Conservation (phyloP, 2,329 filamentous ascomycete genomes). For the Diaporthe helianthi region DNA sequence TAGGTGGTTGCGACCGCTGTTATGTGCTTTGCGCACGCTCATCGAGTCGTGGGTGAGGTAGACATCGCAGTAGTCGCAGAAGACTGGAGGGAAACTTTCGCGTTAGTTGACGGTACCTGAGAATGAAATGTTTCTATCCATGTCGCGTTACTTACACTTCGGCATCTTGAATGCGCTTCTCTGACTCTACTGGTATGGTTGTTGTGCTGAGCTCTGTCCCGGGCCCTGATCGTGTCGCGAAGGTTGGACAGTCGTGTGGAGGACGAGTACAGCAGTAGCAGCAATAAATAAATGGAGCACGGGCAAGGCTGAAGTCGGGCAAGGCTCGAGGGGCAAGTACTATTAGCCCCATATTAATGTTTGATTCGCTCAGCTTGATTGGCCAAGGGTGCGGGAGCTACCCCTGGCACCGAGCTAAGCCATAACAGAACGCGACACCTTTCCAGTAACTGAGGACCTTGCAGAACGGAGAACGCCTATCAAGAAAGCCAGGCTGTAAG, state of each 20-base stretch:
- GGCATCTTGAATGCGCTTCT: constrained; percentile 68
- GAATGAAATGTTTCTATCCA: constrained; percentile 37
- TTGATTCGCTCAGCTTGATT: neutral
- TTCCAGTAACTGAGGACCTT: constrained; percentile 8
- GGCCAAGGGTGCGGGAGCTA: neutral
- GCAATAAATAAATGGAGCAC: constrained; percentile 28
- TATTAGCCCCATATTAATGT: constrained; percentile 16
- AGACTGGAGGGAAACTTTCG: constrained; percentile 59
- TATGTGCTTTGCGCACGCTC: constrained; percentile 99
- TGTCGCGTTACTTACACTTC: constrained; percentile 71
- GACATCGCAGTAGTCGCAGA: constrained; percentile 99
- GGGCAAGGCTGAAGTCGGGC: constrained; percentile 30
- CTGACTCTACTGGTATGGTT: constrained; percentile 5
- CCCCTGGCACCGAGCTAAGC: constrained; percentile 28
- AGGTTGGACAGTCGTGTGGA: neutral
- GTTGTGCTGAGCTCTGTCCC: constrained; percentile 18
- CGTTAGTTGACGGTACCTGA: constrained; percentile 36
- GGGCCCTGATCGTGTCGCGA: constrained; percentile 18
- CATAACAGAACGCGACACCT: constrained; percentile 32
- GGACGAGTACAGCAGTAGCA: neutral
- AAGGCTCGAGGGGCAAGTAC: constrained; percentile 1
- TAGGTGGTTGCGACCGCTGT: constrained; percentile 93
- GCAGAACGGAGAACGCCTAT: constrained; percentile 6
- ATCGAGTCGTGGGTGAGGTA: constrained; percentile 99
- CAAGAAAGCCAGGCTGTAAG: constrained; percentile 21